A percentile compares a stretch with the other conserved stretches of the same genome.
phyloP scores from a whole-genome alignment of 2,329 filamentous ascomycete species.

The Fusarium tuaranense region DNA sequence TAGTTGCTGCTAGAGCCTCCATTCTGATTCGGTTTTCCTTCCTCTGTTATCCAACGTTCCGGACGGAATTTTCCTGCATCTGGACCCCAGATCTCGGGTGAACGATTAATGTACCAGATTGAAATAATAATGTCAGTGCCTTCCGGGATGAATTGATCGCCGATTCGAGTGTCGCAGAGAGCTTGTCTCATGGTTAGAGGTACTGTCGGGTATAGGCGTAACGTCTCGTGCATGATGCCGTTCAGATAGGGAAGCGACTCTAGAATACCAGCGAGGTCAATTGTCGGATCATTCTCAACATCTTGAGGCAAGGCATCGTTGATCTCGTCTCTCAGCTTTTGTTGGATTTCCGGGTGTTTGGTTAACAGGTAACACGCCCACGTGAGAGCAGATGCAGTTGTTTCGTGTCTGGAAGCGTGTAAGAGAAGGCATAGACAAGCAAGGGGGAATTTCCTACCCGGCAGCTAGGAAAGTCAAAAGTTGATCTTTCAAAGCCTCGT shows the following conservation, averaged over 20 bases:
- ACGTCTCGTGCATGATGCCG: slow-evolving; percentile 75
- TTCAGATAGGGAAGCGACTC: slow-evolving; percentile 76
- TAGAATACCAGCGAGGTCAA: slow-evolving; percentile 64
- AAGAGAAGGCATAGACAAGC: not conserved
- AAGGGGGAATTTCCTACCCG: not conserved
- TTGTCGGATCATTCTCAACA: slow-evolving; percentile 29
- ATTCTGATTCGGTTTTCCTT: slow-evolving; percentile 66
- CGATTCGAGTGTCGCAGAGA: slow-evolving; percentile 65
- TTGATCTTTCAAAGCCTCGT: slow-evolving; percentile 64
- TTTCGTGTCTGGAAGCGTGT: slow-evolving; percentile 25
- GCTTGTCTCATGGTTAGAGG: slow-evolving; percentile 73
- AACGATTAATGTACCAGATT: slow-evolving; percentile 71
- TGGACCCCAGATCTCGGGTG: slow-evolving; percentile 72
- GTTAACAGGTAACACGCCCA: slow-evolving; percentile 39
- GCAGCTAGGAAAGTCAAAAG: slow-evolving; percentile 65
- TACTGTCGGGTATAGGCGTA: slow-evolving; percentile 76
- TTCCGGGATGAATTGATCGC: slow-evolving; percentile 71
- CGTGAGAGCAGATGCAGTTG: slow-evolving; percentile 33
- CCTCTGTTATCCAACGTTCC: slow-evolving; percentile 70
- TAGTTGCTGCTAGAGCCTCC: slow-evolving; percentile 79
- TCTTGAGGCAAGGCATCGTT: not conserved
- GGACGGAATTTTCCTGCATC: slow-evolving; percentile 76
- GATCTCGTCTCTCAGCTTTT: slow-evolving; percentile 32
- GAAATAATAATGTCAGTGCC: slow-evolving; percentile 72
- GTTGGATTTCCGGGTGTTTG: slow-evolving; percentile 28